Base-by-base conservation (phyloP, 176 grass and related monocot genomes). In the Carex littledalei region DNA sequence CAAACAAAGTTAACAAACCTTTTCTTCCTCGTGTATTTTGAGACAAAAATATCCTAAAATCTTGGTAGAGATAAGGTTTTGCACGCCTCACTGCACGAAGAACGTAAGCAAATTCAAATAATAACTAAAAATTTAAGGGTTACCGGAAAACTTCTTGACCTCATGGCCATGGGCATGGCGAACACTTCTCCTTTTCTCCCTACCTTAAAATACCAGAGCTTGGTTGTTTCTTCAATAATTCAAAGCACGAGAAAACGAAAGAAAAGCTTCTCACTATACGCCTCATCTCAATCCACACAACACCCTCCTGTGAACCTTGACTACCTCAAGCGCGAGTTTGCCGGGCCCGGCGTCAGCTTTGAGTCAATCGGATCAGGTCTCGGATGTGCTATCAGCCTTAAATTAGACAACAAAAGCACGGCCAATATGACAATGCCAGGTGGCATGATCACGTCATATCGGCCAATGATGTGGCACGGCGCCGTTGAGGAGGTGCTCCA, bases 401-500 rank as follows among this genome's bases (percentile, higher is more conserved):
- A 20, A 24, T 13, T 91, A 86, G 63, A 84, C 65, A 94, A 98
- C 68, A 91, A 91, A 35, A 93, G 95, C 85, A 58, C 55, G 63
- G 92, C 86, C 63, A 90, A 85, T 55, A n/a, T 98, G 78, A 87
- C 94, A 78, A 89, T 94, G 82, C 95, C 95, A 10, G 87, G 92
- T 73, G 92, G 91, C 21, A 88, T 94, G 18, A 88, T 98, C 81
- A 98, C 91, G 14, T 93, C 95, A 3, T 98, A 98, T 82, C 89
- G 88, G 74, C 92, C 92, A 5, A 81, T 81, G 84, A 93, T 98
- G 95, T 98, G 95, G 95, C 92, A 98, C 47, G 91, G 92, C 31
- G 73, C 88, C 18, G 56, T 81, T 49, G 73, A 77, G 10, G 92
- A 98, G 81, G 82, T 93, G 73, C 84, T 98, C 39, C 95, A 98